A percentile compares a stretch with the other conserved stretches of the same genome.
Conservation (phyloP, 257 asterid genomes). For the Gentiana straminea region DNA sequence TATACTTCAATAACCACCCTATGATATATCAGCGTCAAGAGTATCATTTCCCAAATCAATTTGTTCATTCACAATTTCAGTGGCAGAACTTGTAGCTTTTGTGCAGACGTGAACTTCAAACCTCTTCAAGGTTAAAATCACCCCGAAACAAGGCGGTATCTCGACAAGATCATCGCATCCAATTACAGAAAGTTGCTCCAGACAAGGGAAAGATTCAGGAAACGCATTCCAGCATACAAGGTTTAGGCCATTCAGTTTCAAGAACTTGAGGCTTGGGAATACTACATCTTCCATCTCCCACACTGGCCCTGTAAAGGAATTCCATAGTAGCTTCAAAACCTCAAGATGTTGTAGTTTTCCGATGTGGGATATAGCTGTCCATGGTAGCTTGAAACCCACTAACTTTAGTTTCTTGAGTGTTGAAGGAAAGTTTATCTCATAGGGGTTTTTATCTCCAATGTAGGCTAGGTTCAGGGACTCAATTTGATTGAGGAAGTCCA, state of each 20-base stretch:
- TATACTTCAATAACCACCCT: too few relatives aligned
- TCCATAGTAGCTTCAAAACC: background rate
- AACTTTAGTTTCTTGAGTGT: background rate
- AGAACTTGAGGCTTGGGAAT: background rate
- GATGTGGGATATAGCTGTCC: background rate
- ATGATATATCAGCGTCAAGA: too few relatives aligned
- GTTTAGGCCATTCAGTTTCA: background rate
- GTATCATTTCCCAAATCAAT: constrained; percentile 11
- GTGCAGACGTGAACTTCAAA: constrained; percentile 1
- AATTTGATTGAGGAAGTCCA: background rate
- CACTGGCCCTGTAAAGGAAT: background rate
- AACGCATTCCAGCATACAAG: background rate
- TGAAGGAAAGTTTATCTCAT: background rate
- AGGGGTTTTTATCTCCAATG: background rate
- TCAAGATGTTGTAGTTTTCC: background rate
- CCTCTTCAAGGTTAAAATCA: too few relatives aligned
- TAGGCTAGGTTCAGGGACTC: background rate
- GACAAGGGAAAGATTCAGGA: too few relatives aligned
- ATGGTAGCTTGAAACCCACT: background rate
- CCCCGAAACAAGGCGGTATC: background rate
- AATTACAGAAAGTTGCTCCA: constrained; percentile 7
- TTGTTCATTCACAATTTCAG: constrained; percentile 20
- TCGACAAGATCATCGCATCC: constrained; percentile 6
- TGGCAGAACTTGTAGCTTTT: constrained; percentile 8
- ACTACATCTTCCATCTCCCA: background rate